Conservation (phyloP, 164 flowering plant species). For the Stephania japonica region DNA sequence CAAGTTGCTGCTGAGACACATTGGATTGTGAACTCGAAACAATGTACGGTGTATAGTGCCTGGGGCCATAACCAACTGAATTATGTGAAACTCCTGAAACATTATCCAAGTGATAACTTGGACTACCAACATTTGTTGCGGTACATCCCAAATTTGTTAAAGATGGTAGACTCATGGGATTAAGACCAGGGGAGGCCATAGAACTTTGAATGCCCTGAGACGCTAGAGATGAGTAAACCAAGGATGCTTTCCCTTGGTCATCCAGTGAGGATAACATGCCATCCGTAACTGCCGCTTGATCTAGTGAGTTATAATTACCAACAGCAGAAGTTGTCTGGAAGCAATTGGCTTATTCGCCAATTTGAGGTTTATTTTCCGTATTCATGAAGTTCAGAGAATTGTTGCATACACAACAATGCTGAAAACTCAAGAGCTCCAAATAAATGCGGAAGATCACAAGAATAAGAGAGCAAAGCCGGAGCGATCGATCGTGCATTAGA, state of each 20-base stretch:
- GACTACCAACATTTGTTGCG: constrained; percentile 38
- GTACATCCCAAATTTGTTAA: constrained; percentile 37
- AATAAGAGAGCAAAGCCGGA: too few relatives aligned
- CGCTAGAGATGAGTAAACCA: constrained; percentile 53
- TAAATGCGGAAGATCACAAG: background rate
- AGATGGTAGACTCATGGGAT: constrained; percentile 43
- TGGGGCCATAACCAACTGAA: constrained; percentile 41
- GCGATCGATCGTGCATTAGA: too few relatives aligned
- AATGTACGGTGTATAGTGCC: constrained; percentile 41
- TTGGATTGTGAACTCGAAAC: constrained; percentile 49
- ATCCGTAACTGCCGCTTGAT: constrained; percentile 35
- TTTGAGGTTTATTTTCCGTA: constrained; percentile 51
- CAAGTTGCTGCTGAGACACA: constrained; percentile 16
- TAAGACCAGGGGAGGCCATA: constrained; percentile 40
- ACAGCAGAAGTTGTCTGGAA: constrained; percentile 30
- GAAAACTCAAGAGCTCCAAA: constrained; percentile 9
- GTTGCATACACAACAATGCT: constrained; percentile 53
- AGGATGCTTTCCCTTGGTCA: constrained; percentile 46
- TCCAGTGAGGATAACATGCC: constrained; percentile 43
- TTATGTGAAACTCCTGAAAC: constrained; percentile 47
- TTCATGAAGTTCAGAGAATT: constrained; percentile 62
- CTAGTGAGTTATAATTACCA: constrained; percentile 27
- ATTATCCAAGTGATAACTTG: constrained; percentile 44
- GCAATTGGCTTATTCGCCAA: constrained; percentile 18
- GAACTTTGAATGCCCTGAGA: constrained; percentile 44